Evolutionary conservation across 179 eudicot genomes (phyloP).

Genomic region (Silene noctiflora): DNA sequence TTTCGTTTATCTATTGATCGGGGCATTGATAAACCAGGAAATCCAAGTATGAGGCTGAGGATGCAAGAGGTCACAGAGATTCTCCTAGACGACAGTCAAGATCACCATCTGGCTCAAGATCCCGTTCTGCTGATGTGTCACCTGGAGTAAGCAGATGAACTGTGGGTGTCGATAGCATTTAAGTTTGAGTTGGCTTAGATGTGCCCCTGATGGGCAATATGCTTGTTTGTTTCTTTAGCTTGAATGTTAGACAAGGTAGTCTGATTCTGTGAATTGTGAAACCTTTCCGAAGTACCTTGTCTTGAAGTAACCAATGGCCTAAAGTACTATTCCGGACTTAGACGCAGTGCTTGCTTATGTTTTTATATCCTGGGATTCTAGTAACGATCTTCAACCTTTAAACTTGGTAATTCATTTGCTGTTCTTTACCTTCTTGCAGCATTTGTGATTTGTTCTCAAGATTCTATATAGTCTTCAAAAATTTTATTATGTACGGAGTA

Average conservation of each 20-base stretch:
- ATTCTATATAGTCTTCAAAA: too few relatives aligned
- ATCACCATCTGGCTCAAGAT: slow-evolving; percentile 30
- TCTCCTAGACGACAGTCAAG: slow-evolving; percentile 42
- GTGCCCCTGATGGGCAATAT: background rate
- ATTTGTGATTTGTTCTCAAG: too few relatives aligned
- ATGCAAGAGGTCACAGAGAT: slow-evolving; percentile 23
- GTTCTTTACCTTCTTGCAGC: too few relatives aligned
- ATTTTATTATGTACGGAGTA: too few relatives aligned
- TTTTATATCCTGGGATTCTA: background rate
- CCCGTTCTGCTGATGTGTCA: slow-evolving; percentile 55
- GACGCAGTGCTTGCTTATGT: background rate
- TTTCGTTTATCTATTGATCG: background rate
- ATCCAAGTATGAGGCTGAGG: slow-evolving; percentile 39
- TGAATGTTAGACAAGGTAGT: background rate
- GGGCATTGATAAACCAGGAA: slow-evolving; percentile 31
- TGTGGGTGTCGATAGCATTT: background rate
- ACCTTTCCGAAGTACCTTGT: background rate
- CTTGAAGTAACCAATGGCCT: too few relatives aligned
- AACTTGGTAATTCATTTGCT: too few relatives aligned
- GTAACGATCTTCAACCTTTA: background rate
- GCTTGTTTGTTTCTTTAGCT: background rate
- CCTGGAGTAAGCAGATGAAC: slow-evolving; percentile 38
- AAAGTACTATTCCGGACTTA: too few relatives aligned
- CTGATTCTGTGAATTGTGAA: background rate
- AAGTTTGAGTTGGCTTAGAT: slow-evolving; percentile 3